A percentile compares a stretch with the other conserved stretches of the same genome.
phyloP scores from a whole-genome alignment of 352 stramenopile species.

The Thraustochytrium sp. region DNA sequence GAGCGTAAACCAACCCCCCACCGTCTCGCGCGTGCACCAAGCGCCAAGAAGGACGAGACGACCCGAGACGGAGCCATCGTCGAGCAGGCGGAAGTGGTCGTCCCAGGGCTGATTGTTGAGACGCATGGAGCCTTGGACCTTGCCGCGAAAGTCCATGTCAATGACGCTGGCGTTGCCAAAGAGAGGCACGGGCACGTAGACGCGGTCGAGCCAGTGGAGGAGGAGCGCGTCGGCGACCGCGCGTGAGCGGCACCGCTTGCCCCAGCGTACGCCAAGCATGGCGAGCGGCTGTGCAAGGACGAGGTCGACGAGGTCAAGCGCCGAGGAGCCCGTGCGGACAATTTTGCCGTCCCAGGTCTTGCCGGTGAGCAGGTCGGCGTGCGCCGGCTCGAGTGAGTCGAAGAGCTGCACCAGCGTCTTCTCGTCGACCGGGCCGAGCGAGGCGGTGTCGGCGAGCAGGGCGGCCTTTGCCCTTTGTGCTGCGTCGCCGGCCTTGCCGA shows the following conservation, averaged over 20 bases:
- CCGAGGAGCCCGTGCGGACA: not conserved
- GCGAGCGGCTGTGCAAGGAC: not conserved
- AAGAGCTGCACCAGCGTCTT: not conserved
- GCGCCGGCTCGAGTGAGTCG: not conserved
- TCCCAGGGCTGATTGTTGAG: not conserved
- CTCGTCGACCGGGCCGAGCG: not conserved
- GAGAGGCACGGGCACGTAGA: not conserved
- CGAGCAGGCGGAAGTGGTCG: not conserved
- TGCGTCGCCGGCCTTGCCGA: not conserved
- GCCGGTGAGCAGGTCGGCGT: not conserved
- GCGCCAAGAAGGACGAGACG: not conserved
- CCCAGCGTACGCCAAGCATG: not conserved
- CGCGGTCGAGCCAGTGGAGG: not conserved
- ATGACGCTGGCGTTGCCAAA: not conserved
- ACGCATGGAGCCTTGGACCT: not conserved
- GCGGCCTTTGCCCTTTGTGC: not conserved
- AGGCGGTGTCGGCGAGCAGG: not conserved
- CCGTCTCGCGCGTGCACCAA: not conserved
- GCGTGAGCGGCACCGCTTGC: not conserved
- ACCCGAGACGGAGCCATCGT: not conserved
- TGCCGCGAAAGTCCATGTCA: not conserved
- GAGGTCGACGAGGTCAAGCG: not conserved
- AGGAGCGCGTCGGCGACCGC: not conserved
- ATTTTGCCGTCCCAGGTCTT: not conserved
- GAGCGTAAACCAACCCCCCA: not conserved